Base-by-base conservation (phyloP, 306 rosid species). In the Urtica urens region DNA sequence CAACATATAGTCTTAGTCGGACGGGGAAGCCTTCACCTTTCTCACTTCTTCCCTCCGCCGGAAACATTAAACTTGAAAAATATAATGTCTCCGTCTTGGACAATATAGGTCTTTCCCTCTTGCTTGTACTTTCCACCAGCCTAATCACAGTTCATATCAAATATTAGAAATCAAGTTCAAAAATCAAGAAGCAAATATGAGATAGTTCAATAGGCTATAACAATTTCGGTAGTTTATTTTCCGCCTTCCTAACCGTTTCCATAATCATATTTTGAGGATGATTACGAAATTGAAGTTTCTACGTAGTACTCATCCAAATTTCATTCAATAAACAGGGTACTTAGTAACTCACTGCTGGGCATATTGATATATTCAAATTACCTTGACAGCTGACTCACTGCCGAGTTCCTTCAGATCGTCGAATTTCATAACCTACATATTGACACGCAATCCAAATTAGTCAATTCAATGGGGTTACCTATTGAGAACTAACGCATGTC, bases 351-450 rank as follows among this genome's bases (percentile, higher is more conserved):
- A n/a, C n/a, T n/a, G n/a, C n/a, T n/a, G n/a, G n/a, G n/a, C n/a
- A 34, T 44, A 30, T 38, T 26, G 39, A 59, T 42, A 55, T 23
- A 14, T 10, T 41, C 26, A 45, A 25, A 12, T 29, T 68, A 90
- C 97, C 97, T 90, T 90, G 20, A 84, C 96, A 67, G 99, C 93
- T 18, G 76, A 3, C 77, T 90, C 99, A 14, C 21, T 75, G 10
- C 96, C 99, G 23, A 57, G 99, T 57, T 90, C 99, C 75, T 90
- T 90, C 58, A 90, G 87, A 71, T 90, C 96, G 0, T 90, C 96
- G 64, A 85, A 90, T 68, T 90, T 90, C 96, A 90, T 85, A 23
- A 85, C 95, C 99, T 90, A 65, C 35, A 70, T 27, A 45, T 65
- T 29, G 71, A 41, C 49, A 29, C 39, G 21, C 38, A 63, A 53